These are phyloP conservation scores for Microthlaspi erraticum DNA, from an alignment of 345 rosid species.

Conservation along the genomic window DNA sequence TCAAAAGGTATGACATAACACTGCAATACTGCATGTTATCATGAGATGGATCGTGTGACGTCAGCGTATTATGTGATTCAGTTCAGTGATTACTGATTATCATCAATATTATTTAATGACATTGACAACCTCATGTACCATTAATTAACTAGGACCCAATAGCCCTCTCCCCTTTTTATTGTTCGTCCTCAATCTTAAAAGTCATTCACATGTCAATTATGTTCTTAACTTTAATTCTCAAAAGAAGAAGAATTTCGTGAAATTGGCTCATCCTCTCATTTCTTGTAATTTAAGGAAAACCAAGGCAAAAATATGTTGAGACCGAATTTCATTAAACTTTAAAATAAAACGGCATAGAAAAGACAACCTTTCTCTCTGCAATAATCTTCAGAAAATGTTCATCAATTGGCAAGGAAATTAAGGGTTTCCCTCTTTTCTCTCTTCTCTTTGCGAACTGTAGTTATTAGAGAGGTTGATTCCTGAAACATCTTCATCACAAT, in stretches of 20 bases:
- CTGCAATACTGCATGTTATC: neutral
- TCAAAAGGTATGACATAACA: constrained; percentile 7
- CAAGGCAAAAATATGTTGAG: neutral
- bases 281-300: neutral
- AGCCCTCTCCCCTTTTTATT: neutral
- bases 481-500: neutral
- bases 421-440: constrained; percentile 13
- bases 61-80: constrained; percentile 11
- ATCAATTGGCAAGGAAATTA: constrained; percentile 9
- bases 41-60: constrained; percentile 23
- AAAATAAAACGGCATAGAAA: constrained; percentile 5
- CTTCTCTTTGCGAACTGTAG: constrained; percentile 13
- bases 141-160: constrained; percentile 19
- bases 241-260: constrained; percentile 4
- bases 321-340: neutral
- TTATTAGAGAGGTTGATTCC: constrained; percentile 14
- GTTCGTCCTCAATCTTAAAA: neutral
- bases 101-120: constrained; percentile 3
- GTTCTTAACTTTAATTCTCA: constrained; percentile 18
- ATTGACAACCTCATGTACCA: constrained; percentile 22
- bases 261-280: constrained; percentile 18
- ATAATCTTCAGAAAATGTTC: constrained; percentile 4
- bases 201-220: constrained; percentile 18
- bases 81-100: constrained; percentile 22
- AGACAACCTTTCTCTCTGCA: neutral